phyloP scores from a whole-genome alignment of 768 basidiomycete genomes.

The Rhizopogon roseolus region DNA sequence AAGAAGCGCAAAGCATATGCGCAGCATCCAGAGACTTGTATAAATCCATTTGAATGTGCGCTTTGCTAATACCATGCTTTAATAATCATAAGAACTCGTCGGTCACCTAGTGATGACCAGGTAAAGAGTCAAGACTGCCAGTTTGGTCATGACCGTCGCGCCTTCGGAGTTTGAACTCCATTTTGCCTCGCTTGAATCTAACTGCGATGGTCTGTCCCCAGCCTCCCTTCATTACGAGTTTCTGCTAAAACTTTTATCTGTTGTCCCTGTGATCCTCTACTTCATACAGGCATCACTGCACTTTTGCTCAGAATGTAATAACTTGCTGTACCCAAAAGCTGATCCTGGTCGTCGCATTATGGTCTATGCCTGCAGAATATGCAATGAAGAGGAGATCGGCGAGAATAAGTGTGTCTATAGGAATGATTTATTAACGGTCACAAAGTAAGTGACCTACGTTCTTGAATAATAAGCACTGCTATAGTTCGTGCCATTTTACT shows the following conservation, averaged over 20 bases:
- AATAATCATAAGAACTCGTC: background rate
- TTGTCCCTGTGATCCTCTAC: background rate
- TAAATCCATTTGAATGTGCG: slow-evolving; percentile 16
- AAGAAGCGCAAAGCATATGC: slow-evolving; percentile 25
- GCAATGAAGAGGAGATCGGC: slow-evolving; percentile 77
- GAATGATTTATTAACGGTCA: slow-evolving; percentile 90
- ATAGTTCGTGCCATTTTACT: slow-evolving; percentile 2
- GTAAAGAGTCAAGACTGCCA: background rate
- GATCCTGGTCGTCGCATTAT: slow-evolving; percentile 81
- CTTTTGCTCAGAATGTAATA: slow-evolving; percentile 95
- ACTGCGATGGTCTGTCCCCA: slow-evolving; percentile 20
- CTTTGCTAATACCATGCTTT: slow-evolving; percentile 7
- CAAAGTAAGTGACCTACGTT: slow-evolving; percentile 57
- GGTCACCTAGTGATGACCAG: background rate
- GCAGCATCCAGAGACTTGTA: slow-evolving; percentile 20
- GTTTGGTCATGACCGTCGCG: background rate
- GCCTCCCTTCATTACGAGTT: slow-evolving; percentile 2
- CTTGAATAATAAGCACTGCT: background rate
- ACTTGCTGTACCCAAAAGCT: slow-evolving; percentile 89
- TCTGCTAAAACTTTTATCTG: slow-evolving; percentile 11
- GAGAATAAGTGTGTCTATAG: slow-evolving; percentile 89
- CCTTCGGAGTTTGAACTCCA: slow-evolving; percentile 24
- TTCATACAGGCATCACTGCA: slow-evolving; percentile 67
- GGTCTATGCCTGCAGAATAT: slow-evolving; percentile 91
- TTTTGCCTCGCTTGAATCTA: slow-evolving; percentile 7